phyloP scores from a whole-genome alignment of 2,329 filamentous ascomycete genomes.

The Lecanoromycetidae sp. region DNA sequence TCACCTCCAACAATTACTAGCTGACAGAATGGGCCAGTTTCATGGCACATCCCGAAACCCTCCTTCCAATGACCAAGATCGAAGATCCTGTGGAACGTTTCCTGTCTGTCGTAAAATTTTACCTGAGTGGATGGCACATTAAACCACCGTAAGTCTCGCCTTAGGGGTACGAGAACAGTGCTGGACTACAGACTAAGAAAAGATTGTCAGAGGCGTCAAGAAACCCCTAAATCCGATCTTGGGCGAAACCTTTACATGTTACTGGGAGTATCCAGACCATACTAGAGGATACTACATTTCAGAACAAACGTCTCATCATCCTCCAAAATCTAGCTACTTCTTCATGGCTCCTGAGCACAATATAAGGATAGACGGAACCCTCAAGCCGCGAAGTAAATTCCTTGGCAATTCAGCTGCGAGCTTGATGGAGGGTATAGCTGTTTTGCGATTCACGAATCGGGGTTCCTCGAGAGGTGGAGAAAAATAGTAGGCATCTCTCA shows the following conservation, averaged over 20 bases:
- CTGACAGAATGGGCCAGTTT: constrained; percentile 48
- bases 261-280: constrained; percentile 80
- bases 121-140: constrained; percentile 97
- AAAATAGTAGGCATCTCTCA: constrained; percentile 56
- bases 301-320: constrained; percentile 96
- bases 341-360: constrained; percentile 92
- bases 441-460: constrained; percentile 69
- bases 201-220: constrained; percentile 61
- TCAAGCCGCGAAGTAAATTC: constrained; percentile 92
- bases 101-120: constrained; percentile 93
- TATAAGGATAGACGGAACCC: constrained; percentile 86
- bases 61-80: constrained; percentile 74
- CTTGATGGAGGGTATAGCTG: constrained; percentile 93
- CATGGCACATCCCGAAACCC: constrained; percentile 96
- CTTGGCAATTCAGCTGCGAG: constrained; percentile 94
- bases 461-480: constrained; percentile 59
- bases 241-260: constrained; percentile 87
- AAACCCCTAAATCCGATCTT: constrained; percentile 95
- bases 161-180: neutral
- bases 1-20: constrained; percentile 11
- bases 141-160: constrained; percentile 68
- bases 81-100: constrained; percentile 86
- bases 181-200: constrained; percentile 1
- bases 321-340: constrained; percentile 97
- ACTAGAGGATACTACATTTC: constrained; percentile 90